A percentile compares a stretch with the other conserved stretches of the same genome.
Conservation (phyloP, 176 grass and related monocot species). For the Rhipidocladum racemiflorum region DNA sequence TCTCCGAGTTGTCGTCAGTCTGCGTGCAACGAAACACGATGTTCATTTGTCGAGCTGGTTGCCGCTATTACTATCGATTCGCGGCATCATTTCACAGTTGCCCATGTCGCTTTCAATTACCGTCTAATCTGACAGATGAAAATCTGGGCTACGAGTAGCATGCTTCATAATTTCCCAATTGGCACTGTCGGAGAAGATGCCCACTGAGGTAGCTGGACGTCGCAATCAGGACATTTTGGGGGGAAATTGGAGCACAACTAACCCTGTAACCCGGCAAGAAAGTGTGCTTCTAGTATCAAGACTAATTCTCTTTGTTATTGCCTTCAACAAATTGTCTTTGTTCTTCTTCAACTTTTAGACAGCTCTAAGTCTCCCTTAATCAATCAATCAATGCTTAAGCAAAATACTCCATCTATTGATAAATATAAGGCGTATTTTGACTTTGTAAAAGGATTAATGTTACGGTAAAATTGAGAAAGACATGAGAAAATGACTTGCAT, state of each 20-base stretch:
- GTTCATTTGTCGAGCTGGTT: neutral
- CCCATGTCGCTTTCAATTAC: neutral
- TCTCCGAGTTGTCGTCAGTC: conserved; percentile 71
- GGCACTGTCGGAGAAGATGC: neutral
- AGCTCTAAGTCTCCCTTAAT: no score
- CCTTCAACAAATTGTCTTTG: neutral
- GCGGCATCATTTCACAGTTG: neutral
- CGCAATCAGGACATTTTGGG: neutral
- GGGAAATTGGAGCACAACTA: neutral
- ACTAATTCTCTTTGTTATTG: neutral
- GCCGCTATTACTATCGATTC: neutral
- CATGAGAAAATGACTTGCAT: no score
- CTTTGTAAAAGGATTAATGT: no score
- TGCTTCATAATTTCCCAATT: neutral
- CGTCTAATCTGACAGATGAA: neutral
- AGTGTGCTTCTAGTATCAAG: neutral
- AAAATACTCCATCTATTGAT: no score
- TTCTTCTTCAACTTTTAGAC: neutral
- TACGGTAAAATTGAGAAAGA: no score
- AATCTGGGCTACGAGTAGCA: neutral
- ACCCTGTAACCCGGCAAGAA: neutral
- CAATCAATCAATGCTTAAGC: no score
- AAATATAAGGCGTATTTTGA: no score
- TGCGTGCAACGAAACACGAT: conserved; percentile 25
- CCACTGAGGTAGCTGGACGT: neutral